A percentile compares a stretch with the other conserved stretches of the same genome.
phyloP scores from a whole-genome alignment of 2,329 filamentous ascomycete genomes.

The Penicillium italicum region DNA sequence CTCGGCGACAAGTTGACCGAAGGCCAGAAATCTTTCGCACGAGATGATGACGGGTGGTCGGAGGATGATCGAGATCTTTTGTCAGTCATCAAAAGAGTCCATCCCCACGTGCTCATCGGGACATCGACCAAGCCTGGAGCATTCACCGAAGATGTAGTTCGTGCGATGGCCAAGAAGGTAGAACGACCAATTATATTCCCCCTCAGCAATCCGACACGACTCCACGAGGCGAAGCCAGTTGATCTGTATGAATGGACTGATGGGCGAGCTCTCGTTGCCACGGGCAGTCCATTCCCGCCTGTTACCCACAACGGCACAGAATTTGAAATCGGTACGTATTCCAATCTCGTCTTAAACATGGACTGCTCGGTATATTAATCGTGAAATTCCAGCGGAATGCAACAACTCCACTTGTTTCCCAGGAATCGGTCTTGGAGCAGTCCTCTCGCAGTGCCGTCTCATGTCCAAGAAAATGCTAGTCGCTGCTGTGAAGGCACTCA shows the following conservation, averaged over 20 bases:
- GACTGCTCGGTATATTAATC: background rate
- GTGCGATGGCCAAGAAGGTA: conserved; percentile 71
- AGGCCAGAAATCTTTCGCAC: conserved; percentile 66
- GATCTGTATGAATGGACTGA: conserved; percentile 76
- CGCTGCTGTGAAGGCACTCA: conserved; percentile 70
- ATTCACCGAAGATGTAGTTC: conserved; percentile 71
- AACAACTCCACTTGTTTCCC: conserved; percentile 87
- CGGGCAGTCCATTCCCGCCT: conserved; percentile 75
- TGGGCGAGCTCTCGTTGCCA: conserved; percentile 74
- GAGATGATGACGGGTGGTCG: conserved; percentile 61
- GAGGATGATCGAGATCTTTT: conserved; percentile 58
- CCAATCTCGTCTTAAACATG: background rate
- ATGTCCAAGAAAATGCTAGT: conserved; percentile 78
- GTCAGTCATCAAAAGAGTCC: conserved; percentile 64
- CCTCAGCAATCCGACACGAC: conserved; percentile 76
- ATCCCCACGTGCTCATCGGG: conserved; percentile 77
- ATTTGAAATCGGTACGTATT: conserved; percentile 51
- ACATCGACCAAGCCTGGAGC: conserved; percentile 74
- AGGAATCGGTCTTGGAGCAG: conserved; percentile 74
- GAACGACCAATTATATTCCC: conserved; percentile 75
- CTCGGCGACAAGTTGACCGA: conserved; percentile 59
- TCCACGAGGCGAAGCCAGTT: conserved; percentile 76
- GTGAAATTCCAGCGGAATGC: conserved; percentile 62
- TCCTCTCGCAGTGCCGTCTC: conserved; percentile 64
- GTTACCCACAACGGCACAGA: conserved; percentile 58